These are phyloP conservation scores for Pythium rhizo-oryzae DNA, from an alignment of 352 stramenopile species.

Conservation along the genomic window DNA sequence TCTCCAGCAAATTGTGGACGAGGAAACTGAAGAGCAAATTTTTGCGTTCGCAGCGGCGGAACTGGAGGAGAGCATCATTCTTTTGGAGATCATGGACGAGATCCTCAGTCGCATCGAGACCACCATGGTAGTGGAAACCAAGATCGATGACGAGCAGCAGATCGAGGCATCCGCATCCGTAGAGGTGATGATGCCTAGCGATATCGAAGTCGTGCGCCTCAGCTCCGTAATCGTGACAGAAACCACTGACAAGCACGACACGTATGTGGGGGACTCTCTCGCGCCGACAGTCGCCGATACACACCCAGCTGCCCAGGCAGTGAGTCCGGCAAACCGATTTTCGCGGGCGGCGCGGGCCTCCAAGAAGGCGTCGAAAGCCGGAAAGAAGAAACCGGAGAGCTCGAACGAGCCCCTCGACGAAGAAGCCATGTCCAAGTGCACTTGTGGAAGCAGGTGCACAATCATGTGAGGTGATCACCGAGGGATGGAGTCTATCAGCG, in stretches of 20 bases:
- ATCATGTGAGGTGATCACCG: slow-evolving; percentile 53
- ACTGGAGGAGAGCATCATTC: slow-evolving; percentile 20
- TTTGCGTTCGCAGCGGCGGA: slow-evolving; percentile 6
- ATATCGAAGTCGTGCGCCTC: slow-evolving; percentile 20
- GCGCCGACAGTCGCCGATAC: slow-evolving; percentile 25
- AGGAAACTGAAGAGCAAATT: slow-evolving; percentile 5
- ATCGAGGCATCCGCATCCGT: neutral
- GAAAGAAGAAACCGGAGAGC: slow-evolving; percentile 18
- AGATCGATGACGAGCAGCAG: neutral
- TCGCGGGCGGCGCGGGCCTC: slow-evolving; percentile 15
- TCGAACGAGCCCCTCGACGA: slow-evolving; percentile 50
- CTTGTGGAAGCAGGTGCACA: slow-evolving; percentile 53
- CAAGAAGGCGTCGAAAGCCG: slow-evolving; percentile 28
- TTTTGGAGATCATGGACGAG: slow-evolving; percentile 23
- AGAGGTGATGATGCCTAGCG: neutral
- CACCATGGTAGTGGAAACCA: neutral
- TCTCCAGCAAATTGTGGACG: neutral
- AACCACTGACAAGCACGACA: slow-evolving; percentile 39
- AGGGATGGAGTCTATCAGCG: neutral
- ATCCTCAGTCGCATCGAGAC: slow-evolving; percentile 18
- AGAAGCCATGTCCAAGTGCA: slow-evolving; percentile 71
- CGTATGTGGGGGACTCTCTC: slow-evolving; percentile 27
- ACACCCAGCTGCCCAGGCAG: neutral
- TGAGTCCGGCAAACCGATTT: slow-evolving; percentile 5
- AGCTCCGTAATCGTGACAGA: slow-evolving; percentile 32